Evolutionary conservation across 306 rosid genomes (phyloP).

Genomic region (Trifolium subterraneum): DNA sequence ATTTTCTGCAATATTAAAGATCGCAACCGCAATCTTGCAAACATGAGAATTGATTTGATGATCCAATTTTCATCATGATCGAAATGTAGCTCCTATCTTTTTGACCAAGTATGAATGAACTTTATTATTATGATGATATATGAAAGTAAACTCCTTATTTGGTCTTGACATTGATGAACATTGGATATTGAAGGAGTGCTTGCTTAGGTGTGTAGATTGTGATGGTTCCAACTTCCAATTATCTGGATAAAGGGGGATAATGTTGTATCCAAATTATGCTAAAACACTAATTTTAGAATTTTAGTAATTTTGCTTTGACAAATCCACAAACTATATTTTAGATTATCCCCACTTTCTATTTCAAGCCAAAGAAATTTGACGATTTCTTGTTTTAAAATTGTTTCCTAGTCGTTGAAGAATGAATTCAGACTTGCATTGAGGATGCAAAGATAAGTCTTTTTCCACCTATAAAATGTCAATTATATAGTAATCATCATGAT

Average conservation of each 20-base stretch:
- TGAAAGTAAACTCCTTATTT: conserved; percentile 11
- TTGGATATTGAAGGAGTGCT: conserved; percentile 22
- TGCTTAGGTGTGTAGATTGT: conserved; percentile 20
- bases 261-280: neutral
- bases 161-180: conserved; percentile 6
- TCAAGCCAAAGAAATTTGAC: conserved; percentile 16
- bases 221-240: neutral
- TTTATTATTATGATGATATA: conserved; percentile 7
- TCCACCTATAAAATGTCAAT: neutral
- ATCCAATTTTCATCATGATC: conserved; percentile 17
- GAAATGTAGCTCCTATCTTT: neutral
- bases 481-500: neutral
- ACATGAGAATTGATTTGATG: conserved; percentile 10
- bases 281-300: neutral
- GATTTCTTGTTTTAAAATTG: neutral
- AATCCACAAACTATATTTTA: neutral
- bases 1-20: too few species aligned
- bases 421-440: conserved; percentile 18
- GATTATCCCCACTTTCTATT: neutral
- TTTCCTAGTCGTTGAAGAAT: neutral
- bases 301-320: neutral
- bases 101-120: conserved; percentile 1
- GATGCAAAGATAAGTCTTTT: conserved; percentile 1
- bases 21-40: too few species aligned
- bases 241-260: neutral